Percentiles rank a stretch among this genome's conserved stretches.
Evolutionary conservation across 257 asterid genomes (phyloP).

Genomic region (Solanum lignicaule): DNA sequence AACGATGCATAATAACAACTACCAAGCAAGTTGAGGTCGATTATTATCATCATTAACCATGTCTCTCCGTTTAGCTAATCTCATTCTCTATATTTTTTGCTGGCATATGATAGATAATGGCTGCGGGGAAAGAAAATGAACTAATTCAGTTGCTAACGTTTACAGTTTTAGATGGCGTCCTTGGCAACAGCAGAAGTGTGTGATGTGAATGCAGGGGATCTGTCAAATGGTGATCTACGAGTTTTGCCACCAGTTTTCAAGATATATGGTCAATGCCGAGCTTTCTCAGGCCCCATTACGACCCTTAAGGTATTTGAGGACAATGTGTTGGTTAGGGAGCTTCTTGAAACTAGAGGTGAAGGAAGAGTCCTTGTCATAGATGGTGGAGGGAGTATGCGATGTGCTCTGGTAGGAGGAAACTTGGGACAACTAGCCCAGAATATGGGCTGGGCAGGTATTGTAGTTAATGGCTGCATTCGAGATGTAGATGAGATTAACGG

Average conservation of each 20-base stretch:
- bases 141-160: neutral
- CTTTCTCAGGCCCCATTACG: slow-evolving; percentile 58
- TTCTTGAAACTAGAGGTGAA: slow-evolving; percentile 61
- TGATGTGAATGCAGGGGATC: slow-evolving; percentile 51
- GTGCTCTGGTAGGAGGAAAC: slow-evolving; percentile 80
- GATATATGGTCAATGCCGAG: slow-evolving; percentile 55
- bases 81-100: neutral
- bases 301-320: slow-evolving; percentile 79
- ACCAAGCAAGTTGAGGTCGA: neutral
- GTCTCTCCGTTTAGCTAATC: neutral
- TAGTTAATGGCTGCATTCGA: slow-evolving; percentile 69
- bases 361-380: slow-evolving; percentile 76
- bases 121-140: neutral
- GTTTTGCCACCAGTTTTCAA: slow-evolving; percentile 73
- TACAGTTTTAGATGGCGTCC: slow-evolving; percentile 32
- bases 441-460: slow-evolving; percentile 70
- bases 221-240: slow-evolving; percentile 54
- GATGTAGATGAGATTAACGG: slow-evolving; percentile 81
- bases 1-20: neutral
- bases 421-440: slow-evolving; percentile 64
- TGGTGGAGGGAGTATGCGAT: slow-evolving; percentile 81
- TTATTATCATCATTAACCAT: neutral
- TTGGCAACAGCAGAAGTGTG: slow-evolving; percentile 78
- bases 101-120: neutral
- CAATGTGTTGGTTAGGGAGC: slow-evolving; percentile 65